Conservation (phyloP, 2,329 filamentous ascomycete species). For the Talaromyces sp. region DNA sequence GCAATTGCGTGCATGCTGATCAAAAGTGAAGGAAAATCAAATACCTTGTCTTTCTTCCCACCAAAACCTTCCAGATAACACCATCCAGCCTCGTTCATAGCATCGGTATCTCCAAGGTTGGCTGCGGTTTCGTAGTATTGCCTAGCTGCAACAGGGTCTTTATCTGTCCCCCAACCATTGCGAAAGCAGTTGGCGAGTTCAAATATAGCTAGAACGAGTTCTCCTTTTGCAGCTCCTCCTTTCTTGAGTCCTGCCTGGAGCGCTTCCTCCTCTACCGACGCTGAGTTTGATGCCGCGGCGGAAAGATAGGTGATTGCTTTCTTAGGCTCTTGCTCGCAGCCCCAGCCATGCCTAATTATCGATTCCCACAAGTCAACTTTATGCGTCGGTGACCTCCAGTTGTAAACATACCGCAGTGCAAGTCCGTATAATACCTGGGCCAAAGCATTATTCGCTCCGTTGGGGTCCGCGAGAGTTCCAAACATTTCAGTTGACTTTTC, state of each 20-base stretch:
- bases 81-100: constrained; percentile 95
- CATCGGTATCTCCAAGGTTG: constrained; percentile 92
- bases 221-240: constrained; percentile 90
- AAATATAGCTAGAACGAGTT: constrained; percentile 93
- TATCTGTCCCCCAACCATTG: constrained; percentile 86
- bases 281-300: constrained; percentile 84
- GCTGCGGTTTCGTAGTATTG: constrained; percentile 98
- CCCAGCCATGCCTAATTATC: constrained; percentile 77
- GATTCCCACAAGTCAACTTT: not conserved
- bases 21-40: not conserved
- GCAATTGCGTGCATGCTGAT: not conserved
- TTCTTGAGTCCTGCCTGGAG: constrained; percentile 84
- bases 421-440: constrained; percentile 95
- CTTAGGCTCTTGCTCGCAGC: constrained; percentile 67
- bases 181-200: constrained; percentile 76
- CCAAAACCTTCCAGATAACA: constrained; percentile 97
- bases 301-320: constrained; percentile 80
- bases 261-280: constrained; percentile 78
- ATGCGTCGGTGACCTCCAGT: constrained; percentile 7
- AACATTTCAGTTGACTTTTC: constrained; percentile 80
- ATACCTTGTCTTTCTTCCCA: constrained; percentile 95
- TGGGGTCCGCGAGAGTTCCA: constrained; percentile 73
- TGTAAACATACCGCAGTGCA: constrained; percentile 65
- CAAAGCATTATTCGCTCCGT: constrained; percentile 83
- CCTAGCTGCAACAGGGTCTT: constrained; percentile 77